Percentiles rank a stretch among this genome's conserved stretches.
phyloP scores from a whole-genome alignment of 208 protist species.

The Leptomonas pyrrhocoris region DNA sequence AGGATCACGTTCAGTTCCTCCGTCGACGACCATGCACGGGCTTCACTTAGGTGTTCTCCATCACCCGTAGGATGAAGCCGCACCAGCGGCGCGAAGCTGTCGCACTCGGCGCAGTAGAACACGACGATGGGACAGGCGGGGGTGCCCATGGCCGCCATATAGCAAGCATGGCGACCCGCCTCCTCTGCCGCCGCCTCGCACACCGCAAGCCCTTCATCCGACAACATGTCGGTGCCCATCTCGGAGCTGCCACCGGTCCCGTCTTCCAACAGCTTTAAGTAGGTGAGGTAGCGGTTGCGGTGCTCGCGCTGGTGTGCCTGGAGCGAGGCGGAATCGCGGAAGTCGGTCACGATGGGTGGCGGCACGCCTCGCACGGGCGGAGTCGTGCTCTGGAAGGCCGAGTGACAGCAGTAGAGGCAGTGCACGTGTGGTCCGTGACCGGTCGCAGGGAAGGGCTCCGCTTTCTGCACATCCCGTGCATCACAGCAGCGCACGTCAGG shows the following conservation, averaged over 20 bases:
- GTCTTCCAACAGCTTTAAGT: conserved; percentile 41
- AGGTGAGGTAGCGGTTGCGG: conserved; percentile 23
- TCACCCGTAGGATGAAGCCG: conserved; percentile 12
- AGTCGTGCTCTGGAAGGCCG: conserved; percentile 8
- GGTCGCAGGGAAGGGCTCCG: conserved; percentile 17
- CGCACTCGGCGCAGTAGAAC: conserved; percentile 64
- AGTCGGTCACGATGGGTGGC: conserved; percentile 36
- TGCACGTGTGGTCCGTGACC: conserved; percentile 43
- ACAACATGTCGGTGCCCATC: conserved; percentile 19
- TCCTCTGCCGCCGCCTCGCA: conserved; percentile 53
- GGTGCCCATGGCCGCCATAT: conserved; percentile 55
- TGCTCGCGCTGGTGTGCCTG: conserved; percentile 31
- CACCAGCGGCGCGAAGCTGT: conserved; percentile 54
- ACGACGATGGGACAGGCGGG: conserved; percentile 45
- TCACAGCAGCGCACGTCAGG: conserved; percentile 34
- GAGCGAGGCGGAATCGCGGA: conserved; percentile 22
- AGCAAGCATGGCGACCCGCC: conserved; percentile 56
- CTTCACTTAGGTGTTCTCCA: background rate
- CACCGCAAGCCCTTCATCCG: conserved; percentile 25
- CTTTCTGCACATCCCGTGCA: conserved; percentile 21
- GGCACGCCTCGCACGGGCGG: conserved; percentile 25
- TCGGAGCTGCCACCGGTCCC: conserved; percentile 19
- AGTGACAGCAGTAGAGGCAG: conserved; percentile 55
- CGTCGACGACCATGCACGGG: conserved; percentile 16
- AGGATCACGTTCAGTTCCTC: conserved; percentile 29